Conservation (phyloP, 1,139 yeast species). For the Debaryomycetaceae sp. region DNA sequence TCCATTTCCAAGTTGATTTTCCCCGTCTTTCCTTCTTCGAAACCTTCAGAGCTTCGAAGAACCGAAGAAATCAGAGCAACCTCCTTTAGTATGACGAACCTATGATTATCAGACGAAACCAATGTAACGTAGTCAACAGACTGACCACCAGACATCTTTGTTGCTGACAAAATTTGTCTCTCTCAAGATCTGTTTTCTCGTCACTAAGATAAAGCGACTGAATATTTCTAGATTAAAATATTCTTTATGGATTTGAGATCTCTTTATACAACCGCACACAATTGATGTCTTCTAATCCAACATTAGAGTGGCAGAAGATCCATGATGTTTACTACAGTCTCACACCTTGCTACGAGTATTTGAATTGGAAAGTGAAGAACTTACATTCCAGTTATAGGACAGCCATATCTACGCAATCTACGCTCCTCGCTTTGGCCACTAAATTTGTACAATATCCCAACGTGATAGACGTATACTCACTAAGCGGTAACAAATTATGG, state of each 20-base stretch:
- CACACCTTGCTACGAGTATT: slow-evolving; percentile 39
- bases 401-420: slow-evolving; percentile 26
- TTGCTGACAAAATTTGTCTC: not conserved
- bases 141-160: slow-evolving; percentile 1
- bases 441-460: slow-evolving; percentile 30
- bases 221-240: too few species aligned
- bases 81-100: slow-evolving; percentile 62
- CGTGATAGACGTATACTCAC: slow-evolving; percentile 48
- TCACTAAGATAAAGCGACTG: too few species aligned
- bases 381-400: slow-evolving; percentile 27
- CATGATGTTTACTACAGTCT: slow-evolving; percentile 59
- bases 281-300: slow-evolving; percentile 36
- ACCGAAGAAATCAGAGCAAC: slow-evolving; percentile 87
- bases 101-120: slow-evolving; percentile 71
- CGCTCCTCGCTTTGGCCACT: slow-evolving; percentile 37
- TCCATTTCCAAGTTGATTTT: slow-evolving; percentile 61
- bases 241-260: not conserved
- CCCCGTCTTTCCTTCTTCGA: slow-evolving; percentile 53
- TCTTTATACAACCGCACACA: not conserved
- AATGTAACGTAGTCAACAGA: slow-evolving; percentile 50
- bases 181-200: too few species aligned
- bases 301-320: slow-evolving; percentile 60
- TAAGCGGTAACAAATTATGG: slow-evolving; percentile 50
- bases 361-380: slow-evolving; percentile 36
- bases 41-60: slow-evolving; percentile 62